A percentile compares a stretch with the other conserved stretches of the same genome.
These are phyloP conservation scores for Apiospora hydei DNA, from an alignment of 2,329 filamentous ascomycete genomes.

Conservation along the genomic window DNA sequence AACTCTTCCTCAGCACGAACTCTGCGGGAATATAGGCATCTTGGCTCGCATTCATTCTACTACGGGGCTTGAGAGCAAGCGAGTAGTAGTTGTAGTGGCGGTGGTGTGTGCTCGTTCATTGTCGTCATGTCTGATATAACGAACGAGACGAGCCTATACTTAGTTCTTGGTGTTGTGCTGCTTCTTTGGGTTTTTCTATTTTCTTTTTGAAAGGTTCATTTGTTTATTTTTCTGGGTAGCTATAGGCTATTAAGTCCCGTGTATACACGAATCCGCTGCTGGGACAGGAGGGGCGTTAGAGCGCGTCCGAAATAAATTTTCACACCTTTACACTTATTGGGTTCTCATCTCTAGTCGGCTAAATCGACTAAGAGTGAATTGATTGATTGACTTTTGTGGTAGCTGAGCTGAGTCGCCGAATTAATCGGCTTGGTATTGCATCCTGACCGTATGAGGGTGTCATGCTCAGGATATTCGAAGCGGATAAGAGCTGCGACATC, in stretches of 20 bases:
- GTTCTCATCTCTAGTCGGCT: not conserved
- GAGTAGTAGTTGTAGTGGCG: not conserved
- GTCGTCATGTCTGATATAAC: not conserved
- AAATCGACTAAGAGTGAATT: not conserved
- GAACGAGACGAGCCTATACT: not conserved
- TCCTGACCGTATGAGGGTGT: no score
- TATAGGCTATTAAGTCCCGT: slow-evolving; percentile 15
- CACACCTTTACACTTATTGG: not conserved
- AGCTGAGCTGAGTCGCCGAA: no score
- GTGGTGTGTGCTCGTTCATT: not conserved
- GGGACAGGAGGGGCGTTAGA: slow-evolving; percentile 13
- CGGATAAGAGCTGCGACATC: no score
- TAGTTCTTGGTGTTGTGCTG: not conserved
- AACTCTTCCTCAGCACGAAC: not conserved
- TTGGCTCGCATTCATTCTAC: slow-evolving; percentile 4
- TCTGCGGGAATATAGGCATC: slow-evolving; percentile 11
- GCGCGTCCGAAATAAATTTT: slow-evolving; percentile 1
- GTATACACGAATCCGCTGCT: slow-evolving; percentile 20
- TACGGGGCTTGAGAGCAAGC: not conserved
- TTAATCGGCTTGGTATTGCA: no score
- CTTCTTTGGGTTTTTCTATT: not conserved
- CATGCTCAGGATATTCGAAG: no score
- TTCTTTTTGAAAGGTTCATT: not conserved
- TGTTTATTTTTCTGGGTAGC: slow-evolving; percentile 12
- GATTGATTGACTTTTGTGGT: no score